Evolutionary conservation across 371 early-diverging fungal genomes (phyloP), one percentile per base, ranked within the genome.

Genomic region (Smittium culicis): DNA sequence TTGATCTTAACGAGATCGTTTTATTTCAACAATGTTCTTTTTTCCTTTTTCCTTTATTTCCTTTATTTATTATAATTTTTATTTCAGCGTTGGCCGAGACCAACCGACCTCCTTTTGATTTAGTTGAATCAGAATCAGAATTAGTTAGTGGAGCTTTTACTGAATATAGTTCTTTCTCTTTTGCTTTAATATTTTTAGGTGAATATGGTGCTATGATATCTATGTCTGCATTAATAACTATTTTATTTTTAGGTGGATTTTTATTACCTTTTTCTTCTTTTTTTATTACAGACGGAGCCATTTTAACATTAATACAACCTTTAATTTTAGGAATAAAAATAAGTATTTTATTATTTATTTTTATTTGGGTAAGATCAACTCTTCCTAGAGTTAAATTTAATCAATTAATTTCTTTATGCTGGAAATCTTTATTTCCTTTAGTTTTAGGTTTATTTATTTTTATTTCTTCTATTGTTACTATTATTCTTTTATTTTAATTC

Each of bases 81-180:
- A 70, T 74, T 32, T 69, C 74, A 1, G 73, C 74, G 34, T 65
- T 74, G 66, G 74, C 74, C 63, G 74, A 74, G 67, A 74, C 74
- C 16, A 74, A 74, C 65, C 24, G 74, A 74, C 73, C 72, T 45
- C 74, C 74, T 70, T 74, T 74, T 74, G 74, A 74, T 74, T 74
- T 74, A 74, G 73, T 73, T 33, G 74, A 74, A 74, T 72, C 74
- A 62, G 74, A 74, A 74, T 74, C 74, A 31, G 74, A 74, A 73
- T 74, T 74, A 74, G 74, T 74, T 45, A 70, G 73, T 73, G 74
- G 74, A 68, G 73, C 73, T 30, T 74, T 74, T 69, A 74, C 74
- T 24, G 74, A 74, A n/a, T 74, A 74, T 65, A 35, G 58, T 45
- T 28, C 32, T 55, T 74, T 74, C 62, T 28, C 34, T 27, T 74